Base-by-base conservation (phyloP, 2,329 filamentous ascomycete genomes). In the Talaromyces sp. region DNA sequence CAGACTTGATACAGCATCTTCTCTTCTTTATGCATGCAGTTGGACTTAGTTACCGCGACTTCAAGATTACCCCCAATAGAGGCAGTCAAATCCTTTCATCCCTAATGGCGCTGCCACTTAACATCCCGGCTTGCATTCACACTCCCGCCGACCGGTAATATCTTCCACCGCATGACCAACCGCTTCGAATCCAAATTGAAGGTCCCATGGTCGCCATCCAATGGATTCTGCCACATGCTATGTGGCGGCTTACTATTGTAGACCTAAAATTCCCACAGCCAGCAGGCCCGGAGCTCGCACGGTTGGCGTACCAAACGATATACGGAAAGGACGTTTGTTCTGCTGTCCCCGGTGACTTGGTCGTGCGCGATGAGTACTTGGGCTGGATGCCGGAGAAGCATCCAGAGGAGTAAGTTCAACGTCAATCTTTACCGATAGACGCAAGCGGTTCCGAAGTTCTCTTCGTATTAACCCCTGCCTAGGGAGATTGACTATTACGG, bases 181-280 rank as follows among this genome's bases (percentile, higher is more conserved):
- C 65, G 7, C 62, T 68, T 46, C 38, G 63, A 59, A 64, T 68
- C 35, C 63, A 67, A 59, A 68, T 68, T 35, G 60, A 64, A 58
- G 64, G 66, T 19, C 66, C 64, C 10, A 53, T 67, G 27, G 26
- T 63, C 46, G 58, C 63, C 41, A 62, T 67, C 55, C 38, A 65
- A 54, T 63, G 52, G 27, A 27, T 35, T 31, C 17, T 54, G n/a
- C 27, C 10, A 4, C 24, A 54, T 54, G 6, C n/a, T 4, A n/a
- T 29, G 51, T 54, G 51, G 29, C 11, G 14, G 21, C 26, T 54
- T 17, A 17, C 2, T 19, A 1, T 54, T 55, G 52, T 55, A n/a
- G 57, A 49, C 60, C 56, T 10, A 29, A 26, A 6, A 19, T 67
- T 67, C 52, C 64, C 66, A n/a, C 62, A 67, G 55, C 61, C 57